Evolutionary conservation across 805 yeast genomes (phyloP), one percentile per base, ranked within the genome.

Genomic region (Metschnikowia similis): DNA sequence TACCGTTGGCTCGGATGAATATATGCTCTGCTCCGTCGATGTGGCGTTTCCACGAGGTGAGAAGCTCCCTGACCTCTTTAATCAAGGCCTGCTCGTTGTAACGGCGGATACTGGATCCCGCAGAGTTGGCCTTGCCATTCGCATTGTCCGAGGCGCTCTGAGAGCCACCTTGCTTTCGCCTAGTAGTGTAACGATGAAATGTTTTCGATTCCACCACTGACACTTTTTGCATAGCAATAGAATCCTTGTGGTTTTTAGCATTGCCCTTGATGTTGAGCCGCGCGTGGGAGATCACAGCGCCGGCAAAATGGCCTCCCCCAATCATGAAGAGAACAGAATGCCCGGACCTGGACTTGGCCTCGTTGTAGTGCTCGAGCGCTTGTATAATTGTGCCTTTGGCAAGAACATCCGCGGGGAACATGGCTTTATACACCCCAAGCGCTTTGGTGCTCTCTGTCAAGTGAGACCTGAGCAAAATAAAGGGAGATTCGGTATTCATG

Each of bases 241-340:
- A 75, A 47, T 72, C 79, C 44, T 66, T 70, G 32, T 74, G 70
- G 37, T 74, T 72, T 17, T 74, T 77, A 6, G 74, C 71, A 54
- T 82, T 82, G 2, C 89, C 89, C 55, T 77, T 79, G 1, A 78
- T 75, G 36, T 72, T 73, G 45, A 72, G 71, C 26, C 80, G 84
- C 44, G 74, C 74, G 61, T 91, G 97, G 1, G 89, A 82, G 8
- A 94, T 76, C 39, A 94, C 86, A 0, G 97, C 97, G 16, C 94
- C 99, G 0, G 98, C 96, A 72, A 94, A 94, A 69, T 94, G 97
- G 38, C 99, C 99, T 40, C 98, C 97, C 13, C 97, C 97, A 47
- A 94, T 80, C 96, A 94, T 89, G 57, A 94, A 80, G 10, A 94
- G 66, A 0, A 96, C 96, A 5, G 96, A 87, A 0, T 59, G 53